Base-by-base conservation (phyloP, 1,284 basidiomycete genomes). In the Boletus holoroseus region DNA sequence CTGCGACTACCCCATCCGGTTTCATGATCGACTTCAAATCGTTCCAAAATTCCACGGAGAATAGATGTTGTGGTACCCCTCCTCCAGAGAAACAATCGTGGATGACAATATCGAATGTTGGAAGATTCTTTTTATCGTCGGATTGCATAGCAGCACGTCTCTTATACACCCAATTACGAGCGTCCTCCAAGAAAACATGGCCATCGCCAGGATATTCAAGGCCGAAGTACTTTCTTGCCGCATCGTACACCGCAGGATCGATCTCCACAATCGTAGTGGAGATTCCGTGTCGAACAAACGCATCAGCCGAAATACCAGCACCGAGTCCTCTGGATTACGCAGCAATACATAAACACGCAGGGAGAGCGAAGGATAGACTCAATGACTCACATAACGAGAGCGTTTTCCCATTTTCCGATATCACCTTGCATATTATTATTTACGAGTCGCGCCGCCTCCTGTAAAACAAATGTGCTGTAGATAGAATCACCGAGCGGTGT, bases 61-160 rank as follows among this genome's bases (percentile, higher is more conserved):
- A 95, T 37, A 96, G 71, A 60, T 91, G 83, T 15, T 82, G 73
- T 0, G 93, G 91, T 3, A 96, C 82, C 18, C 80, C 79, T 3
- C 93, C 94, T 3, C 92, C 93, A 9, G 91, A 91, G 68, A 95
- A 96, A 59, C 88, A 90, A 62, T 95, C 94, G 61, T 97, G 94
- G 0, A 95, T 73, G 16, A 93, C 78, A 58, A 88, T 82, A 64
- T 90, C 88, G 65, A 82, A 95, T 22, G 64, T 65, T 28, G 68
- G 61, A 45, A 58, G 55, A 12, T 44, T 56, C 13, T 62, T 60
- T 32, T 60, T 51, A n/a, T 58, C 62, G 44, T 66, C 66, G 40
- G 62, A 58, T 43, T 68, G 66, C 37, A 70, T 54, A 35, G 59
- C 58, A 28, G 55, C 58, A 15, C 68, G 68, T 51, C 75, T 73